Conservation (phyloP, 345 rosid species). For the Eucalyptus erythrocorys region DNA sequence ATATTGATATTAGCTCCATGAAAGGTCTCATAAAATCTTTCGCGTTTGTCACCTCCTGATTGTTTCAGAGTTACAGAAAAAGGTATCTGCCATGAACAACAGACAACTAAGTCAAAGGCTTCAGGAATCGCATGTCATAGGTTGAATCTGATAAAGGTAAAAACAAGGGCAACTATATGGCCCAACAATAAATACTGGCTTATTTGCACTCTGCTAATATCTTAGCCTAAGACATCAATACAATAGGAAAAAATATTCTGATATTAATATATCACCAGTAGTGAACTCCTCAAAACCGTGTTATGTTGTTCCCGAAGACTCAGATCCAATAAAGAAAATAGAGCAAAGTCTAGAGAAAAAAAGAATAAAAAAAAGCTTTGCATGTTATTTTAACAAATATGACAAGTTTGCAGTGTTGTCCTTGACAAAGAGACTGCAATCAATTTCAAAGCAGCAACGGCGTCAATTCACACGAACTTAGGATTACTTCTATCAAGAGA, state of each 20-base stretch:
- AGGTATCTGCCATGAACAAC: conserved; percentile 39
- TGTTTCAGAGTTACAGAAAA: conserved; percentile 49
- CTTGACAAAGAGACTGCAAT: background rate
- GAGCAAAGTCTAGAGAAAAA: background rate
- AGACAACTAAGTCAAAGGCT: background rate
- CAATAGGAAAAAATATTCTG: background rate
- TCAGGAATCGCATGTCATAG: background rate
- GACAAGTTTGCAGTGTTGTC: background rate
- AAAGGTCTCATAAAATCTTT: conserved; percentile 72
- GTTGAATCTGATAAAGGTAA: background rate
- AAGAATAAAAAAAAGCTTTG: background rate
- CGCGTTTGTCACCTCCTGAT: conserved; percentile 33
- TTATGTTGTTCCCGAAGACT: background rate
- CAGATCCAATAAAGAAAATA: background rate
- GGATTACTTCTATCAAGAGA: background rate
- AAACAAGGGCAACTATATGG: background rate
- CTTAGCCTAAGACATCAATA: background rate
- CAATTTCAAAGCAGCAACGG: background rate
- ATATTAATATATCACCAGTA: background rate
- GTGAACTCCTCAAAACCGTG: background rate
- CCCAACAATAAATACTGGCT: background rate
- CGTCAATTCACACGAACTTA: background rate
- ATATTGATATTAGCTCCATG: conserved; percentile 79
- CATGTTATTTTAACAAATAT: background rate
- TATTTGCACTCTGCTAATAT: background rate